These are phyloP conservation scores for Penicillium sclerotigenum DNA, from an alignment of 2,329 filamentous ascomycete genomes.

Conservation along the genomic window DNA sequence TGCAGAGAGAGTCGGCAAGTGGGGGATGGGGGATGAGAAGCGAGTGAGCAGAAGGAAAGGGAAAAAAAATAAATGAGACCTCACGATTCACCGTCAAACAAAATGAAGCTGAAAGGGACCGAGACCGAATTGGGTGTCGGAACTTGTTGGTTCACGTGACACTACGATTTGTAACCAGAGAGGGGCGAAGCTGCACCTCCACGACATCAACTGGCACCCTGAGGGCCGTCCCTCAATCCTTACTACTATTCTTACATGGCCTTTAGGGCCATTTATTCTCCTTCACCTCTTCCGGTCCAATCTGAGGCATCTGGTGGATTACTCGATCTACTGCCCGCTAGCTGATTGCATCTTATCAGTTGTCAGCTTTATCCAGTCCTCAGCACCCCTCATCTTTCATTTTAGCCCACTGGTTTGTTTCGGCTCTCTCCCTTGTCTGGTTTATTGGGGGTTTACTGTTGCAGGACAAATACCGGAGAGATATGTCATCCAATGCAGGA, in stretches of 20 bases:
- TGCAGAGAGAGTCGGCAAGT: not conserved
- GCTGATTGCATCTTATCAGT: conserved; percentile 16
- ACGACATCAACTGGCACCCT: conserved; percentile 7
- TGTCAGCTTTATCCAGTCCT: conserved; percentile 2
- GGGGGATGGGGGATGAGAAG: not conserved
- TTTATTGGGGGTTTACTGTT: not conserved
- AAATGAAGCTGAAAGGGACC: conserved; percentile 13
- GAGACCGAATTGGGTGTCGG: conserved; percentile 8
- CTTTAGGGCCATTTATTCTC: conserved; percentile 16
- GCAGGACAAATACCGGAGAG: not conserved
- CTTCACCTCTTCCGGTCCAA: conserved; percentile 4
- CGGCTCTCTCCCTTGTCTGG: not conserved
- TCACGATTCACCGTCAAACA: conserved; percentile 6
- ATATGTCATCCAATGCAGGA: conserved; percentile 44
- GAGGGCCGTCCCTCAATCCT: conserved; percentile 18
- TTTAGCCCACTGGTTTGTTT: not conserved
- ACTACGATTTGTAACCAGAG: conserved; percentile 9
- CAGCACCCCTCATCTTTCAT: not conserved
- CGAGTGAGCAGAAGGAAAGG: not conserved
- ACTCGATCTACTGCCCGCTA: conserved; percentile 1
- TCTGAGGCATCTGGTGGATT: conserved; percentile 7
- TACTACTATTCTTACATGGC: conserved; percentile 24
- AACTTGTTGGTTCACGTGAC: conserved; percentile 5
- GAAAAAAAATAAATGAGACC: not conserved
- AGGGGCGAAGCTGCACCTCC: conserved; percentile 7